These are phyloP conservation scores for Cytospora piceicola DNA, from an alignment of 2,329 filamentous ascomycete genomes.

Conservation along the genomic window DNA sequence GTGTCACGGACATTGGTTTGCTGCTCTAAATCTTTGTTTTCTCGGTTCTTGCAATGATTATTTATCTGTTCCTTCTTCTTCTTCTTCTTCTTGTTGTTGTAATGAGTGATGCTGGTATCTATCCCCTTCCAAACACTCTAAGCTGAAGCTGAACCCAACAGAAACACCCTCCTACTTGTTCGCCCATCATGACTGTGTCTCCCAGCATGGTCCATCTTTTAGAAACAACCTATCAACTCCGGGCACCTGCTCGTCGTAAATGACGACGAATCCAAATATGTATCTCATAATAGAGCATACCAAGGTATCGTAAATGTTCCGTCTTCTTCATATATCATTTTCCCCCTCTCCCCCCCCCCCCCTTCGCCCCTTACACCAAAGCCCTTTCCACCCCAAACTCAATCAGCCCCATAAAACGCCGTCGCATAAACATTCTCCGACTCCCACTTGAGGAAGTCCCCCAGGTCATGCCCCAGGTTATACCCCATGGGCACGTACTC, in stretches of 20 bases:
- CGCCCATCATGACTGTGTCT: too few relatives aligned
- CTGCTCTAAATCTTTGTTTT: background rate
- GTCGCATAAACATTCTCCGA: conserved; percentile 51
- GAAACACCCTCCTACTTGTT: background rate
- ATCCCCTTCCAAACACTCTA: background rate
- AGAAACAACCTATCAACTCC: conserved; percentile 2
- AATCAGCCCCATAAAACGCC: conserved; percentile 34
- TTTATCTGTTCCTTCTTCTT: background rate
- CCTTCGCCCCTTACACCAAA: background rate
- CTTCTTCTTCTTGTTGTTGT: background rate
- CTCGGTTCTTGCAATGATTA: background rate
- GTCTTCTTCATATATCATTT: background rate
- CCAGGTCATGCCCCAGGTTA: conserved; percentile 62
- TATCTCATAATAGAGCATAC: background rate
- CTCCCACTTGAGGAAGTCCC: conserved; percentile 63
- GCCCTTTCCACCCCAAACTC: background rate
- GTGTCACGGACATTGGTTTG: conserved; percentile 6
- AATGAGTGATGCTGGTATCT: conserved; percentile 6
- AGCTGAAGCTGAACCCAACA: background rate
- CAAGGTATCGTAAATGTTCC: conserved; percentile 1
- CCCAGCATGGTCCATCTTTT: background rate
- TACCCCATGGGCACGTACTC: conserved; percentile 60
- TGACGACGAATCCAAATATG: background rate
- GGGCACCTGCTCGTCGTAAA: background rate
- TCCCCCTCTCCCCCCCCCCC: background rate